phyloP scores from a whole-genome alignment of 345 rosid genomes.

The Microcos paniculata region DNA sequence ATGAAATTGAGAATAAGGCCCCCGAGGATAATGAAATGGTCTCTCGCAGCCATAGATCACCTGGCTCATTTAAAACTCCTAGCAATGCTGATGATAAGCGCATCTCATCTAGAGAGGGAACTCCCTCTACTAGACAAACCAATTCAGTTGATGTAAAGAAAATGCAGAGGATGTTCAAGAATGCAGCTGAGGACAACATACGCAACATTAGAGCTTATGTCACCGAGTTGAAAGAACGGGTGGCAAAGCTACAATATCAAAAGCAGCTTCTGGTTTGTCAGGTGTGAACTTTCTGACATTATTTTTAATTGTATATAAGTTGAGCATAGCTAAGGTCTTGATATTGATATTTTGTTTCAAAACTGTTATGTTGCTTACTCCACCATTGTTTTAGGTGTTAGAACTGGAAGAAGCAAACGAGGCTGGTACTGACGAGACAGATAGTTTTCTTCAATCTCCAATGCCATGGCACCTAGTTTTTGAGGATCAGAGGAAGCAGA shows the following conservation, averaged over 20 bases:
- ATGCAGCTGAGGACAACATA: conserved; percentile 93
- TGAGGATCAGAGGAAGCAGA: conserved; percentile 85
- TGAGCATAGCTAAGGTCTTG: neutral
- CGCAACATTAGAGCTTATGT: conserved; percentile 81
- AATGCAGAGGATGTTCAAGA: conserved; percentile 91
- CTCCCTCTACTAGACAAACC: conserved; percentile 50
- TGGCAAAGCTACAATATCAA: conserved; percentile 94
- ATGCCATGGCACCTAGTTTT: conserved; percentile 66
- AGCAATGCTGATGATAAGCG: conserved; percentile 34
- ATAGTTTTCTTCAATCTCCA: conserved; percentile 46
- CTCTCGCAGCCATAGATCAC: conserved; percentile 25
- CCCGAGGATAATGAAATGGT: conserved; percentile 48
- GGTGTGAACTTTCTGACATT: conserved; percentile 37
- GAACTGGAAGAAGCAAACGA: conserved; percentile 80
- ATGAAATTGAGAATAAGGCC: conserved; percentile 62
- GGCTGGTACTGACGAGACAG: conserved; percentile 38
- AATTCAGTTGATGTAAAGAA: conserved; percentile 87
- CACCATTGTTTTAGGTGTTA: conserved; percentile 51
- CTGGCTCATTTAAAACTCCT: conserved; percentile 35
- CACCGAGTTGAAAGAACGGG: conserved; percentile 87
- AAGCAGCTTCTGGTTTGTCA: conserved; percentile 97
- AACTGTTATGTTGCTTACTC: neutral
- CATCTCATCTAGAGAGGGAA: conserved; percentile 59
- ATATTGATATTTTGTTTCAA: neutral
- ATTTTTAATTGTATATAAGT: neutral